Evolutionary conservation across 352 stramenopile species (phyloP).

Genomic region (Globisporangium megalacanthum): DNA sequence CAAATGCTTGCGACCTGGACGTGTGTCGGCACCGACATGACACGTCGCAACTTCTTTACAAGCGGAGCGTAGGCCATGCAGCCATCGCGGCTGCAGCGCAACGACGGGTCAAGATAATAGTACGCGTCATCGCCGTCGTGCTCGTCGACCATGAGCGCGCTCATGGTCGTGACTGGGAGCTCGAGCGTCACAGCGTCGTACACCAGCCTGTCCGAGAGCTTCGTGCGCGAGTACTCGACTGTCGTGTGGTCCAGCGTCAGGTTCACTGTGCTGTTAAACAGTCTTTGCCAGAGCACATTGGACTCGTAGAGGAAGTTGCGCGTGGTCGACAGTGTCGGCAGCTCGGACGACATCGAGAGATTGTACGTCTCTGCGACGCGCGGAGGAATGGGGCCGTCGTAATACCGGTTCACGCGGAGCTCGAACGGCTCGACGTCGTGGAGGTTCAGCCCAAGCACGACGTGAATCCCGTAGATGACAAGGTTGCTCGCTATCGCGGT

Average conservation of each 20-base stretch:
- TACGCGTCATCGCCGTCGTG: not conserved
- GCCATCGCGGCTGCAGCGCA: constrained; percentile 3
- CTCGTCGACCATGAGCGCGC: no score
- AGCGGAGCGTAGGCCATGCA: not conserved
- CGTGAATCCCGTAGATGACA: constrained; percentile 1
- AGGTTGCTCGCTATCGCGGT: constrained; percentile 1
- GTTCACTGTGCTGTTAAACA: not conserved
- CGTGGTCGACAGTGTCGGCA: not conserved
- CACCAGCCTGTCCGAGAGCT: constrained; percentile 11
- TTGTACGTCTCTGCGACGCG: not conserved
- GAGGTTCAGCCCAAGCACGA: not conserved
- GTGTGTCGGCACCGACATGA: not conserved
- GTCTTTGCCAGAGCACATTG: not conserved
- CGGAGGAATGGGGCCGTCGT: not conserved
- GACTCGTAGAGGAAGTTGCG: not conserved
- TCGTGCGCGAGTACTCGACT: constrained; percentile 9
- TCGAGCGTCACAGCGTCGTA: constrained; percentile 21
- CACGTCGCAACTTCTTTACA: not conserved
- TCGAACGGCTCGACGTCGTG: not conserved
- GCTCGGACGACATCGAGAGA: not conserved
- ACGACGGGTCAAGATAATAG: not conserved
- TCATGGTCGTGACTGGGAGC: not conserved
- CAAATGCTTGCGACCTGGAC: constrained; percentile 14
- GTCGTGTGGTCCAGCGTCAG: not conserved
- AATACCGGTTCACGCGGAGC: constrained; percentile 1